phyloP scores from a whole-genome alignment of 345 rosid genomes.

The Combretum micranthum region DNA sequence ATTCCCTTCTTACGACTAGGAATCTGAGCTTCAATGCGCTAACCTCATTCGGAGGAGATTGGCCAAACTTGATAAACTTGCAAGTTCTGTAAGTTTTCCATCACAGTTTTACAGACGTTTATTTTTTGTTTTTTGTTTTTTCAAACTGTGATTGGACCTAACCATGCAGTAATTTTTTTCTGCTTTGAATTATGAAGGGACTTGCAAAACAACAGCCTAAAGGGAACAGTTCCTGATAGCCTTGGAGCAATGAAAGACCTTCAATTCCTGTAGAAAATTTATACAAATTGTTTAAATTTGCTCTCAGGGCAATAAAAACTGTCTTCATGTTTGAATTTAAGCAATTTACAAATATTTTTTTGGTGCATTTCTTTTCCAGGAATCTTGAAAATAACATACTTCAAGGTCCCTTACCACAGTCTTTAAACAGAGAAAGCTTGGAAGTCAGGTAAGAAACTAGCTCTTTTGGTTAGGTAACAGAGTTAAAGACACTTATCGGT shows the following conservation, averaged over 20 bases:
- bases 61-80: conserved; percentile 57
- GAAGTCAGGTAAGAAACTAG: conserved; percentile 56
- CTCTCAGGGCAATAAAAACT: neutral
- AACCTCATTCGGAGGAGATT: conserved; percentile 60
- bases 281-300: neutral
- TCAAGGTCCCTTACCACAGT: conserved; percentile 61
- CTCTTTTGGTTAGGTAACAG: neutral
- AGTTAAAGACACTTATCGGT: neutral
- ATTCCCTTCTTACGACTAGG: conserved; percentile 26
- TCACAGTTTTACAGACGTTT: neutral
- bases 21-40: conserved; percentile 79
- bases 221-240: conserved; percentile 65
- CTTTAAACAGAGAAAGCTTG: conserved; percentile 57
- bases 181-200: conserved; percentile 39
- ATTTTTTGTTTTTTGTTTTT: too few relatives aligned
- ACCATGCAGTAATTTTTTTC: neutral
- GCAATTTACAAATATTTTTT: neutral
- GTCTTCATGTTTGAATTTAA: neutral
- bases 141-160: neutral
- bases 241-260: conserved; percentile 65
- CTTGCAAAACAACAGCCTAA: conserved; percentile 73
- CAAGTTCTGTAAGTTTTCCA: conserved; percentile 61
- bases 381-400: conserved; percentile 80
- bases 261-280: conserved; percentile 58
- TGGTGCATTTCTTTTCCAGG: conserved; percentile 30